Evolutionary conservation across 192 early-diverging fungal genomes (phyloP).

Genomic region (Allomyces macrogynus): DNA sequence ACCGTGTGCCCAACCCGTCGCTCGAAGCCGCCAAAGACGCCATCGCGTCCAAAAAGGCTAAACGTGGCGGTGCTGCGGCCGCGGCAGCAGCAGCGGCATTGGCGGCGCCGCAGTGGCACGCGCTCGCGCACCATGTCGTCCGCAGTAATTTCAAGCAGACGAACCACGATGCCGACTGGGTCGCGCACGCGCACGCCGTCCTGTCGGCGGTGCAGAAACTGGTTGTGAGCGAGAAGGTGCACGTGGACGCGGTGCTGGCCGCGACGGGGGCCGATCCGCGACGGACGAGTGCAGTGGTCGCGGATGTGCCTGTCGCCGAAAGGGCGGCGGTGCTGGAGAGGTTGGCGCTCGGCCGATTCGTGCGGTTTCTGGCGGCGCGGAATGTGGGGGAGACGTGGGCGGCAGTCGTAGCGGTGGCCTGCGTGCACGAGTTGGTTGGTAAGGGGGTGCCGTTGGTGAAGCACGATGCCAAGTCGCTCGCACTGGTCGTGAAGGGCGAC

Average conservation of each 20-base stretch:
- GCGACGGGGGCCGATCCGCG: too few species aligned
- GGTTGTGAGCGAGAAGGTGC: too few species aligned
- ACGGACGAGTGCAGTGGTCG: too few species aligned
- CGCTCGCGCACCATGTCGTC: not conserved
- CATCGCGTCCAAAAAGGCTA: not conserved
- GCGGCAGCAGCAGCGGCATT: not conserved
- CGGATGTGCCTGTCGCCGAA: too few species aligned
- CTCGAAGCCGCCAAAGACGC: not conserved
- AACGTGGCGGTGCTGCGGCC: not conserved
- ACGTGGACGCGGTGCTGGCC: too few species aligned
- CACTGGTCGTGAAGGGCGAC: too few species aligned
- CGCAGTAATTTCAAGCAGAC: not conserved
- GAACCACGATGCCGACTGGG: not conserved
- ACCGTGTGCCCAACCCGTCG: not conserved
- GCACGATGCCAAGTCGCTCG: too few species aligned
- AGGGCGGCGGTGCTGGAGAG: not conserved
- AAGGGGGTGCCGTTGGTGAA: too few species aligned
- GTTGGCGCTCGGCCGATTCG: not conserved
- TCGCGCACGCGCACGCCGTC: not conserved
- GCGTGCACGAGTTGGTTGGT: not conserved
- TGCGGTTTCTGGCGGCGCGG: not conserved
- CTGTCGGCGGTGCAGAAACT: too few species aligned
- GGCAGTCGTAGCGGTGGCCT: not conserved
- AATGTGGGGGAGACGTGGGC: not conserved
- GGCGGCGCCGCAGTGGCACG: not conserved